Evolutionary conservation across 2,329 filamentous ascomycete species (phyloP).

Genomic region (Blumeriella jaapii): DNA sequence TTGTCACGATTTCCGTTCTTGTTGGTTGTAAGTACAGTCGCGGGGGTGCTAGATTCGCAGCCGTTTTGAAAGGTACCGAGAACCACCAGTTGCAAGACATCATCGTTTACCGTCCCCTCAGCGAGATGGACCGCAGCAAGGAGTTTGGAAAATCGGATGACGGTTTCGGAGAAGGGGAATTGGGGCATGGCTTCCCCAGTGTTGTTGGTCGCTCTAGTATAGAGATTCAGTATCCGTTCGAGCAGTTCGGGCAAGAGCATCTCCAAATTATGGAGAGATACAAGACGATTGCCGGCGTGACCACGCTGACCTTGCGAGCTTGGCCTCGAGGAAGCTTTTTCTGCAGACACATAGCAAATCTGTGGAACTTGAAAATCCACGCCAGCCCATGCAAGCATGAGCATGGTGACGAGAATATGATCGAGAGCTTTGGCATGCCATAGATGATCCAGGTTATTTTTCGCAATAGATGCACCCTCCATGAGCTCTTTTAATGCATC

Average conservation of each 20-base stretch:
- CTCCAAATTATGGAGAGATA: conserved; percentile 40
- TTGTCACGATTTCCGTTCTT: conserved; percentile 51
- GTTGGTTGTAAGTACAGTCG: conserved; percentile 44
- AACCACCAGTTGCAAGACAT: conserved; percentile 53
- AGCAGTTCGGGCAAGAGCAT: conserved; percentile 59
- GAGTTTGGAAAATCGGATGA: conserved; percentile 62
- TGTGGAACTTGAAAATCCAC: conserved; percentile 69
- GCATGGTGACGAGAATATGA: conserved; percentile 67
- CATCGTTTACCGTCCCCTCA: conserved; percentile 48
- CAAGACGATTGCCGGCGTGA: conserved; percentile 23
- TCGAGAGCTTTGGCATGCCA: conserved; percentile 97
- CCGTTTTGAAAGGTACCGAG: conserved; percentile 46
- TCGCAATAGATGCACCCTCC: conserved; percentile 67
- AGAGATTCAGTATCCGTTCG: conserved; percentile 63
- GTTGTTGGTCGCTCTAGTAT: conserved; percentile 51
- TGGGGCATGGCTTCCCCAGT: conserved; percentile 59
- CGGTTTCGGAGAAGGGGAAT: conserved; percentile 59
- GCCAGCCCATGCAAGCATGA: conserved; percentile 75
- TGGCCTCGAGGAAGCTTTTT: conserved; percentile 22
- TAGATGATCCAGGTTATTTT: conserved; percentile 77
- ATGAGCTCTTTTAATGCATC: conserved; percentile 77
- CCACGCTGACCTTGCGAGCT: conserved; percentile 23
- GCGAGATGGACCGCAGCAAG: conserved; percentile 55
- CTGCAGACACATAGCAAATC: conserved; percentile 33
- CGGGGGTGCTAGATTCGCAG: conserved; percentile 35